phyloP scores from a whole-genome alignment of 176 grass and related monocot species.

The Stipa capillata region DNA sequence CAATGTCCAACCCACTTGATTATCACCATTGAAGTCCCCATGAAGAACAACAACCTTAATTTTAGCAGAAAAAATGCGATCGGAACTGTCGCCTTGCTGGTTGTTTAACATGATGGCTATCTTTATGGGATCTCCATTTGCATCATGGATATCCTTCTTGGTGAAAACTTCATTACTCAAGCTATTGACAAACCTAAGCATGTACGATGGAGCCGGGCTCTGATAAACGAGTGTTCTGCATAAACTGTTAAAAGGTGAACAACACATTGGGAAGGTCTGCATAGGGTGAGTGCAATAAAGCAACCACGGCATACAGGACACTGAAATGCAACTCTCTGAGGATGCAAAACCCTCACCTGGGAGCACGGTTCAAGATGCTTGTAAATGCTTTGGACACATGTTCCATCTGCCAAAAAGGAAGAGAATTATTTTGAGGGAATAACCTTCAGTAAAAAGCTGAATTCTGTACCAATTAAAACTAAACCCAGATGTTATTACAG shows the following conservation, averaged over 20 bases:
- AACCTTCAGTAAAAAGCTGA: too few relatives aligned
- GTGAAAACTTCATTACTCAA: slow-evolving; percentile 25
- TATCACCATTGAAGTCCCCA: slow-evolving; percentile 30
- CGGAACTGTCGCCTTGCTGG: neutral
- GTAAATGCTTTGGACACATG: slow-evolving; percentile 14
- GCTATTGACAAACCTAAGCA: slow-evolving; percentile 12
- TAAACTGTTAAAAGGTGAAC: neutral
- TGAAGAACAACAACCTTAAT: slow-evolving; percentile 45
- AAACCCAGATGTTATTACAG: too few relatives aligned
- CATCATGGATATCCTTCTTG: neutral
- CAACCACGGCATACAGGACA: neutral
- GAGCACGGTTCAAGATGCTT: neutral
- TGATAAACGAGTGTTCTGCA: neutral
- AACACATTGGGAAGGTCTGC: neutral
- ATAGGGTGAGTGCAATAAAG: neutral
- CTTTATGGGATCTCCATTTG: slow-evolving; percentile 14
- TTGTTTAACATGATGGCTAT: neutral
- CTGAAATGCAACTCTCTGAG: neutral
- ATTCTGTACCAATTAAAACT: too few relatives aligned
- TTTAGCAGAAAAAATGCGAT: slow-evolving; percentile 15
- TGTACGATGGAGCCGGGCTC: slow-evolving; percentile 20
- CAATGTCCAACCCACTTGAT: slow-evolving; percentile 5
- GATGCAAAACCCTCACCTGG: neutral
- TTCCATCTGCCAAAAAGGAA: slow-evolving; percentile 5
- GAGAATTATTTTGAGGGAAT: neutral